phyloP scores from a whole-genome alignment of 352 stramenopile species.

The Stramenopiles sp. region DNA sequence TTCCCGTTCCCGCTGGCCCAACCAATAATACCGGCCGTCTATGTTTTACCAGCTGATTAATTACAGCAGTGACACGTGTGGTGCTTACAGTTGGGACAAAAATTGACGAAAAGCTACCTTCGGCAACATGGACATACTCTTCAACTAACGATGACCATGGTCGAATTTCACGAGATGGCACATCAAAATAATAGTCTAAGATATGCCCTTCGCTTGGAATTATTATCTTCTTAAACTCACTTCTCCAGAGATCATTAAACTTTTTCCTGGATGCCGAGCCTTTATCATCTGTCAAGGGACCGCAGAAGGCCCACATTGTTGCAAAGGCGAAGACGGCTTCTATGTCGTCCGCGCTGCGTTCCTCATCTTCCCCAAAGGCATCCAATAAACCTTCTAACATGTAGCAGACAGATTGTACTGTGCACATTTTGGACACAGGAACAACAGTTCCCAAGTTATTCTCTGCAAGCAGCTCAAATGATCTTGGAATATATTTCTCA shows the following conservation, averaged over 20 bases:
- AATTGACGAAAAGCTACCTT: constrained; percentile 39
- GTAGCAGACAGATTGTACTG: constrained; percentile 80
- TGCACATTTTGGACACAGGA: background rate
- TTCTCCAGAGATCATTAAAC: constrained; percentile 49
- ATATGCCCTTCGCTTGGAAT: constrained; percentile 26
- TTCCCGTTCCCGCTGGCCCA: constrained; percentile 72
- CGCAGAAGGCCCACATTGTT: constrained; percentile 84
- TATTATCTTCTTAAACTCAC: background rate
- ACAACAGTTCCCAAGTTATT: background rate
- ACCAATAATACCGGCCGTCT: constrained; percentile 76
- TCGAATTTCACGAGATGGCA: constrained; percentile 29
- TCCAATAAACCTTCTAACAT: constrained; percentile 75
- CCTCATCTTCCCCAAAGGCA: constrained; percentile 60
- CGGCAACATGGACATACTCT: constrained; percentile 22
- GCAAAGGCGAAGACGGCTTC: constrained; percentile 89
- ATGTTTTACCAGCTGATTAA: constrained; percentile 71
- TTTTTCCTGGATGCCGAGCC: constrained; percentile 55
- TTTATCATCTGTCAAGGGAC: constrained; percentile 77
- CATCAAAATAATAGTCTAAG: constrained; percentile 91
- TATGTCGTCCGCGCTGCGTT: constrained; percentile 46
- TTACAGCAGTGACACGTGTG: constrained; percentile 79
- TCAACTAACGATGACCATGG: constrained; percentile 15
- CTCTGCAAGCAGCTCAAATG: constrained; percentile 45
- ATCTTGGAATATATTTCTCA: constrained; percentile 83
- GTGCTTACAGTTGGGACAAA: constrained; percentile 77